Conservation (phyloP, 805 yeast genomes). For the Ogataea chonburiensis region DNA sequence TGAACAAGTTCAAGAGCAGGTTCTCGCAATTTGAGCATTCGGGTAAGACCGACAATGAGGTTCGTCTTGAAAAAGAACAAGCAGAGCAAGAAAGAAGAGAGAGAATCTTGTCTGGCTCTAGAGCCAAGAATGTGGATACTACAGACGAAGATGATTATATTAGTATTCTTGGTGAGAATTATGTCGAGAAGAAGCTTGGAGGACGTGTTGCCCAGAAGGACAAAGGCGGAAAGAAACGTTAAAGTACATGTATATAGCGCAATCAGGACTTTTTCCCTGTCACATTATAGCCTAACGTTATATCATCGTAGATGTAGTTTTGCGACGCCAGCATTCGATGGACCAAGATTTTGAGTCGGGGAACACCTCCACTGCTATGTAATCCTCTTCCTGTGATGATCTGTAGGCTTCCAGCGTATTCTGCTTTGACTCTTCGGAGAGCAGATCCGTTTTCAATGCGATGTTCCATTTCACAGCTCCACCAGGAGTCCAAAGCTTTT, state of each 20-base stretch:
- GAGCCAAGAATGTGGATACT: slow-evolving; percentile 23
- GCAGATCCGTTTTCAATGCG: slow-evolving; percentile 44
- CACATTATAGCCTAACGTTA: slow-evolving; percentile 38
- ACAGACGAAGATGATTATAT: slow-evolving; percentile 46
- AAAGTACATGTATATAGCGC: slow-evolving; percentile 7
- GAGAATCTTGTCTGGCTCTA: slow-evolving; percentile 31
- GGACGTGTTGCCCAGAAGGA: slow-evolving; percentile 36
- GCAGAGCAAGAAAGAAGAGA: slow-evolving; percentile 32
- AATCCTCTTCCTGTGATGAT: slow-evolving; percentile 70
- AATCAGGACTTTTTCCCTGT: slow-evolving; percentile 6
- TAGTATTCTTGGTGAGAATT: slow-evolving; percentile 53
- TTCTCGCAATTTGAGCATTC: slow-evolving; percentile 49
- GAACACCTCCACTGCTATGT: slow-evolving; percentile 59
- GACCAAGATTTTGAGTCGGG: slow-evolving; percentile 47
- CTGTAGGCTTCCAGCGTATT: slow-evolving; percentile 41
- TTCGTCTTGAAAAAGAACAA: slow-evolving; percentile 22
- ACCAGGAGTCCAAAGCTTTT: slow-evolving; percentile 52
- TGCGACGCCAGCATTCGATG: slow-evolving; percentile 37
- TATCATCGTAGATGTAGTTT: slow-evolving; percentile 47
- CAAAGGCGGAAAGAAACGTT: slow-evolving; percentile 28
- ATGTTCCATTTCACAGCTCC: slow-evolving; percentile 51
- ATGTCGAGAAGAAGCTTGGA: slow-evolving; percentile 37
- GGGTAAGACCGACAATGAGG: slow-evolving; percentile 34
- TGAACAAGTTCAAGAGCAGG: slow-evolving; percentile 70
- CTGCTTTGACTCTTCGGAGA: slow-evolving; percentile 34